Conservation (phyloP, 2,329 filamentous ascomycete genomes). For the Stemphylium beticola region DNA sequence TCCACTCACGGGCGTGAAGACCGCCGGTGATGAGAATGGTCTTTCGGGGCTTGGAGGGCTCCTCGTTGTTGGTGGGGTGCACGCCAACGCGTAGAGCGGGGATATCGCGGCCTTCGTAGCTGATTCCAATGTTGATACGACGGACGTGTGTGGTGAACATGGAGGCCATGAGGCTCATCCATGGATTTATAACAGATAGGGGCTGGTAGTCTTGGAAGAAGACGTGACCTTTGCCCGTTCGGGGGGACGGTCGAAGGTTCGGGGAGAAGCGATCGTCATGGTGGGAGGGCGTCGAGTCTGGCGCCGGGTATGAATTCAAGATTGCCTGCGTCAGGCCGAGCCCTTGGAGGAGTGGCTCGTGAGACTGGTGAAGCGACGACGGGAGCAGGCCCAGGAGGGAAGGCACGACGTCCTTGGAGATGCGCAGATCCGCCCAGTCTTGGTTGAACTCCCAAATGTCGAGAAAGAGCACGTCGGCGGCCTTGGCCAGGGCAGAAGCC, state of each 20-base stretch:
- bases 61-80: constrained; percentile 57
- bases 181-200: constrained; percentile 80
- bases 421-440: constrained; percentile 82
- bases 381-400: constrained; percentile 81
- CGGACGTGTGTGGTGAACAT: constrained; percentile 86
- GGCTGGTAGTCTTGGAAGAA: constrained; percentile 96
- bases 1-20: constrained; percentile 95
- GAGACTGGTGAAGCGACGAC: constrained; percentile 70
- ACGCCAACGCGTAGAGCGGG: constrained; percentile 78
- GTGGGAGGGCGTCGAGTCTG: constrained; percentile 34
- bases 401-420: constrained; percentile 78
- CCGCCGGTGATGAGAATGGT: constrained; percentile 85
- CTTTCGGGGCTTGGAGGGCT: constrained; percentile 63
- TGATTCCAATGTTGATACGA: constrained; percentile 78
- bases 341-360: constrained; percentile 79
- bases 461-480: constrained; percentile 75
- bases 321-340: constrained; percentile 72
- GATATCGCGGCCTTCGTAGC: constrained; percentile 87
- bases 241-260: constrained; percentile 37
- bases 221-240: constrained; percentile 61
- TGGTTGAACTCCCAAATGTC: constrained; percentile 89
- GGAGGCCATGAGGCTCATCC: constrained; percentile 88
- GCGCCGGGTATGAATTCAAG: constrained; percentile 73
- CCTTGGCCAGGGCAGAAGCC: constrained; percentile 73
- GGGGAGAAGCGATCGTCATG: constrained; percentile 38